phyloP scores from a whole-genome alignment of 768 basidiomycete genomes.

The Ephemerocybe angulata region DNA sequence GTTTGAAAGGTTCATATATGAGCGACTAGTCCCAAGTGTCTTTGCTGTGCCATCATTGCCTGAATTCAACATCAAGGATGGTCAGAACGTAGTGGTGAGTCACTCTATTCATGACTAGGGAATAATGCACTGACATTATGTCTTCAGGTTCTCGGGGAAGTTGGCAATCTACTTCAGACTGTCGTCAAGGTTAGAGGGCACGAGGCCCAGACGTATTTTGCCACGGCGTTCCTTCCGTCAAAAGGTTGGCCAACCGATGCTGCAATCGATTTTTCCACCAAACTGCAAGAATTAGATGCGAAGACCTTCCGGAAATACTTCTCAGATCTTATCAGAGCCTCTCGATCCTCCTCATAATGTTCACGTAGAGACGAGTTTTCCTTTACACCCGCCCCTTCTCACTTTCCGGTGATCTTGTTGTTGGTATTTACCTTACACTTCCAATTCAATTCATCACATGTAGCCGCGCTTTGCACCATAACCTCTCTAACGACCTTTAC shows the following conservation, averaged over 20 bases:
- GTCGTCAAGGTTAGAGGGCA: conserved; percentile 72
- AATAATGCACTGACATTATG: not conserved
- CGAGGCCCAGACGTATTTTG: conserved; percentile 81
- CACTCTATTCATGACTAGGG: not conserved
- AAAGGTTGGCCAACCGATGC: conserved; percentile 82
- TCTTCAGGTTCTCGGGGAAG: conserved; percentile 82
- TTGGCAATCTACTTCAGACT: conserved; percentile 78
- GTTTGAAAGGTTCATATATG: conserved; percentile 90
- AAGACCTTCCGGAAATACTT: conserved; percentile 85
- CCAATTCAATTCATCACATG: too few relatives aligned
- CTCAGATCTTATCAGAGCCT: conserved; percentile 75
- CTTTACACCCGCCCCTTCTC: too few relatives aligned
- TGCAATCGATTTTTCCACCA: conserved; percentile 72
- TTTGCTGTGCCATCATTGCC: conserved; percentile 79
- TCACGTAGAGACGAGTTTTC: too few relatives aligned
- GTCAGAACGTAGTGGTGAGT: conserved; percentile 78
- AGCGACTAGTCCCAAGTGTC: conserved; percentile 73
- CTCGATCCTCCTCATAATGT: conserved; percentile 57
- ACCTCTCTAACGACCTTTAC: too few relatives aligned
- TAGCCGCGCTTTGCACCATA: too few relatives aligned
- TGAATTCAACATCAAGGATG: conserved; percentile 85
- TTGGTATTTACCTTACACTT: too few relatives aligned
- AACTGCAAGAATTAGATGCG: conserved; percentile 68
- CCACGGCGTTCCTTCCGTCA: conserved; percentile 77
- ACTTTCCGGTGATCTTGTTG: too few relatives aligned